Evolutionary conservation across 495 filamentous ascomycete genomes (phyloP).

Genomic region (Penicillium longicatenatum): DNA sequence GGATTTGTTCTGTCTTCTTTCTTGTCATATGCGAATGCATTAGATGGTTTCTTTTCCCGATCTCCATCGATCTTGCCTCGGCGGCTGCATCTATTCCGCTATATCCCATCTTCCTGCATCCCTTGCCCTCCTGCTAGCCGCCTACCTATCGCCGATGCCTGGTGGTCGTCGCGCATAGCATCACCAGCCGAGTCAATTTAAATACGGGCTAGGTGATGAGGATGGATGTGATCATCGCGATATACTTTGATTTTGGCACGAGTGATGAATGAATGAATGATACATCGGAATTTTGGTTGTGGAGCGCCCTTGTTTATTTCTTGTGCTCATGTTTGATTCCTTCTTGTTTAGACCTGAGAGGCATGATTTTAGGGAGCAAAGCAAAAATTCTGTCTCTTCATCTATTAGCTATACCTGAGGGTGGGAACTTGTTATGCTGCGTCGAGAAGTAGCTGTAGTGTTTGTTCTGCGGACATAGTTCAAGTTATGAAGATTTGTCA

Average conservation of each 20-base stretch:
- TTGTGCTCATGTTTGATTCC: background rate
- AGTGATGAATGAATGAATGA: slow-evolving; percentile 48
- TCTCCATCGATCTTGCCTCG: slow-evolving; percentile 12
- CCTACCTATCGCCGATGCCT: background rate
- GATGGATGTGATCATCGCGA: slow-evolving; percentile 12
- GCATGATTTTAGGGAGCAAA: slow-evolving; percentile 1
- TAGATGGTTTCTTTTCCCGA: slow-evolving; percentile 21
- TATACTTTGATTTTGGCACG: slow-evolving; percentile 31
- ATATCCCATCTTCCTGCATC: background rate
- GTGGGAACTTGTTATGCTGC: no score
- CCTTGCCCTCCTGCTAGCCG: background rate
- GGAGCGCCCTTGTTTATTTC: background rate
- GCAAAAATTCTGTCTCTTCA: background rate
- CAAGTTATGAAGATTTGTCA: background rate
- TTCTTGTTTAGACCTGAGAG: slow-evolving; percentile 4
- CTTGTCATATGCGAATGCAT: slow-evolving; percentile 17
- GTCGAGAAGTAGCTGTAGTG: no score
- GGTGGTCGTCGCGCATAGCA: background rate
- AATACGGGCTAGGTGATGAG: background rate
- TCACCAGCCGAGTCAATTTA: background rate
- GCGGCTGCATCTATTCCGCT: slow-evolving; percentile 3
- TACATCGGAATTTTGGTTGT: slow-evolving; percentile 16
- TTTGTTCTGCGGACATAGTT: background rate
- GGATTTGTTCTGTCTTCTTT: slow-evolving; percentile 2
- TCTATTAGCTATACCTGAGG: background rate